Evolutionary conservation across 179 eudicot species (phyloP), one percentile per base, ranked within the genome.

Genomic region (Actinidia arguta): DNA sequence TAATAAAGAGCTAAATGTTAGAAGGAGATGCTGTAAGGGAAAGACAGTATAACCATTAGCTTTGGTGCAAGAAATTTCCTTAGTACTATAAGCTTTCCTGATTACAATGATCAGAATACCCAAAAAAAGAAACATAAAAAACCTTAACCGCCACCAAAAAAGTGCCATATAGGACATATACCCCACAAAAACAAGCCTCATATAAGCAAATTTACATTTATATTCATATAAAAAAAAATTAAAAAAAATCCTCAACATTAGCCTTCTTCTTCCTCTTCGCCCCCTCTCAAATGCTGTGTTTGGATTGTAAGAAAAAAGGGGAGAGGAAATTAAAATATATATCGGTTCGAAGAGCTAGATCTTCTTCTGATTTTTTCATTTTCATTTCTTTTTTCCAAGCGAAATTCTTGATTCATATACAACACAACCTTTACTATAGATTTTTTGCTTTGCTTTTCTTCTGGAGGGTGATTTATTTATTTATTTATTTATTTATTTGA

Each of bases 171-270:
- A 31, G 48, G 55, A 16, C 31, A 22, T 17, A 14, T n/a, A 27
- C 63, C 20, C 14, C 5, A 9, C 79, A 16, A 75, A 25, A 55
- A 27, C 61, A 75, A 36, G 63, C 79, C 78, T 54, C 66, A 31
- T 27, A 55, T 16, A 75, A 51, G 13, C 46, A 75, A n/a, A n/a
- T 56, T 71, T 47, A 75, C 61, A 75, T 14, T 27, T 51, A 48
- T 59, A 47, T 44, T 31, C 25, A 62, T 44, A 5, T 17, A 52
- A 52, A 52, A 52, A 10, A 52, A 51, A 51, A 52, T 52, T 6
- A 16, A 36, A 76, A 31, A 76, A 76, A 58, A 76, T 18, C 13
- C 68, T 10, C 27, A 5, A 52, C 47, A 46, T 73, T 12, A 17
- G 76, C 25, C 16, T 47, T 73, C 56, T 12, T 50, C 25, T 24